Evolutionary conservation across 257 asterid species (phyloP).

Genomic region (Penstemon barbatus): DNA sequence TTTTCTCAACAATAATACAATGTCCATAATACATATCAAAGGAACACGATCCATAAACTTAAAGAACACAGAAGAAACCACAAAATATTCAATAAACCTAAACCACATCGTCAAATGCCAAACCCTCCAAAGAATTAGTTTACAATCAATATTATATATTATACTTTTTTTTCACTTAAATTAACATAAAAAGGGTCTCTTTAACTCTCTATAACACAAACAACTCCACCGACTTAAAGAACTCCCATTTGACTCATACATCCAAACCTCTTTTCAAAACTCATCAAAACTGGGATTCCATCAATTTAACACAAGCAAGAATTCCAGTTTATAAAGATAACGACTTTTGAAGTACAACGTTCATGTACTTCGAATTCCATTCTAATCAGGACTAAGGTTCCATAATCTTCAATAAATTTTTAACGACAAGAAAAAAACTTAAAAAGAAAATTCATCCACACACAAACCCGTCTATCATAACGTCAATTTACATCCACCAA

Average conservation of each 20-base stretch:
- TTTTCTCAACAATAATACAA: not conserved
- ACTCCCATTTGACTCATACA: not conserved
- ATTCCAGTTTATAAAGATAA: not conserved
- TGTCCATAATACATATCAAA: not conserved
- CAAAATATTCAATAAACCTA: not conserved
- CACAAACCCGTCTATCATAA: not conserved
- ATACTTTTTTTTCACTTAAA: no score
- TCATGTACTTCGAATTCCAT: no score
- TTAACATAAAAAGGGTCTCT: no score
- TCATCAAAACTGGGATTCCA: not conserved
- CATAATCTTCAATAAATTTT: no score
- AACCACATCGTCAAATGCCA: not conserved
- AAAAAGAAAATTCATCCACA: not conserved
- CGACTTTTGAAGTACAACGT: no score
- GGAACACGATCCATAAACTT: not conserved
- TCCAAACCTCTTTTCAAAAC: not conserved
- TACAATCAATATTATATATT: no score
- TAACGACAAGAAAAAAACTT: not conserved
- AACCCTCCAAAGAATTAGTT: slow-evolving; percentile 5
- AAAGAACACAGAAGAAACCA: not conserved
- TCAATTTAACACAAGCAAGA: not conserved
- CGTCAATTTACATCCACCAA: not conserved
- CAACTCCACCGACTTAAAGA: no score
- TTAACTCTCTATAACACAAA: no score
- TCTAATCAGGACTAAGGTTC: no score